Evolutionary conservation across 176 grass and related monocot species (phyloP).

Genomic region (Ananas comosus): DNA sequence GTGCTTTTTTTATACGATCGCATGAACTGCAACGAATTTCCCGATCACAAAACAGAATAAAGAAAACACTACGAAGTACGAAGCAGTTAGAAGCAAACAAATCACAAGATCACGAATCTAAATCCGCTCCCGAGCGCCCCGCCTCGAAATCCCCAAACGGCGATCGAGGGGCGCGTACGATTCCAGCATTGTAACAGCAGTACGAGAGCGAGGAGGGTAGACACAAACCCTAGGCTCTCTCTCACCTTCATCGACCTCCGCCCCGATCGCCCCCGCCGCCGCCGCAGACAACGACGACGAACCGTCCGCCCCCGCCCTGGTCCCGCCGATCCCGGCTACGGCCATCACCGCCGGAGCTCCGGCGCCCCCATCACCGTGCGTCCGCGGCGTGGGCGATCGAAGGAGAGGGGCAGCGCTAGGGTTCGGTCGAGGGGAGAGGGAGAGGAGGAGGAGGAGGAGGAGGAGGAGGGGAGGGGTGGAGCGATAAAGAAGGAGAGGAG

Average conservation of each 20-base stretch:
- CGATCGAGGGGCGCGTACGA: not conserved
- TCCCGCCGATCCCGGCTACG: slow-evolving; percentile 26
- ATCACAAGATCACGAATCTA: slow-evolving; percentile 9
- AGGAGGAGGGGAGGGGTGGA: not conserved
- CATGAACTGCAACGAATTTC: too few species aligned
- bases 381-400: slow-evolving; percentile 13
- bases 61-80: too few species aligned
- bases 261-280: slow-evolving; percentile 22
- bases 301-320: slow-evolving; percentile 14
- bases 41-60: too few species aligned
- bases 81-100: not conserved
- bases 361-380: slow-evolving; percentile 16
- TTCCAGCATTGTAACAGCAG: slow-evolving; percentile 37
- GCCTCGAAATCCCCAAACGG: slow-evolving; percentile 3
- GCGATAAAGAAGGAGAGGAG: slow-evolving; percentile 8
- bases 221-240: slow-evolving; percentile 18
- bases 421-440: not conserved
- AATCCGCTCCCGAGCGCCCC: not conserved
- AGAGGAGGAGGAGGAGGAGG: not conserved
- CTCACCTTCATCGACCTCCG: slow-evolving; percentile 58
- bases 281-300: not conserved
- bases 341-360: slow-evolving; percentile 29
- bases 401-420: slow-evolving; percentile 2
- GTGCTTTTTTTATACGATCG: too few species aligned
- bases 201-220: slow-evolving; percentile 9